Conservation (phyloP, 2,329 filamentous ascomycete species). For the Rutstroemia sp. region DNA sequence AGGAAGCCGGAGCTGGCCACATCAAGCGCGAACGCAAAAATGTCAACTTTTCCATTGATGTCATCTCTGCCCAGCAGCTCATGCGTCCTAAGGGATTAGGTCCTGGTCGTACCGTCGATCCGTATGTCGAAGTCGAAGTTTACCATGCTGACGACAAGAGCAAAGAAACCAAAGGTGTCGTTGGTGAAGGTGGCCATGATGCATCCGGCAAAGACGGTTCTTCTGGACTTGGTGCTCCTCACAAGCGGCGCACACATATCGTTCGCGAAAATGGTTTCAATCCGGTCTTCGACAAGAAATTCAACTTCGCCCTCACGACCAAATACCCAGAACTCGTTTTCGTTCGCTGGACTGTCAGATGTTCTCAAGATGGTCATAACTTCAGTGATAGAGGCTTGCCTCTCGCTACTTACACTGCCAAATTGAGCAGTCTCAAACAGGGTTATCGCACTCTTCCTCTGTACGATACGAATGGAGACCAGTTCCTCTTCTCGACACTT, state of each 20-base stretch:
- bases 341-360: slow-evolving; percentile 86
- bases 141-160: slow-evolving; percentile 90
- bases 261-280: slow-evolving; percentile 89
- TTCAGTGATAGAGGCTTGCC: slow-evolving; percentile 56
- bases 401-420: slow-evolving; percentile 86
- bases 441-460: slow-evolving; percentile 90
- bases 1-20: slow-evolving; percentile 43
- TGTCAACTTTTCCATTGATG: slow-evolving; percentile 76
- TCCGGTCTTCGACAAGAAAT: slow-evolving; percentile 73
- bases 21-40: slow-evolving; percentile 72
- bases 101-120: slow-evolving; percentile 72
- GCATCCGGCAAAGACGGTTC: slow-evolving; percentile 56
- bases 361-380: slow-evolving; percentile 68
- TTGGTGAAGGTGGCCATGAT: slow-evolving; percentile 57
- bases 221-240: slow-evolving; percentile 62
- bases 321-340: slow-evolving; percentile 92
- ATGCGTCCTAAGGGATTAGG: slow-evolving; percentile 71
- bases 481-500: slow-evolving; percentile 88
- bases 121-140: slow-evolving; percentile 91
- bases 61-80: slow-evolving; percentile 91
- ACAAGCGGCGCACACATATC: slow-evolving; percentile 72
- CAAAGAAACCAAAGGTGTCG: slow-evolving; percentile 72
- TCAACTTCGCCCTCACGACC: slow-evolving; percentile 79
- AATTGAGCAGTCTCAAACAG: slow-evolving; percentile 80
- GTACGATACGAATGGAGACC: slow-evolving; percentile 80